Base-by-base conservation (phyloP, 257 asterid species). In the Gentiana macrophylla region DNA sequence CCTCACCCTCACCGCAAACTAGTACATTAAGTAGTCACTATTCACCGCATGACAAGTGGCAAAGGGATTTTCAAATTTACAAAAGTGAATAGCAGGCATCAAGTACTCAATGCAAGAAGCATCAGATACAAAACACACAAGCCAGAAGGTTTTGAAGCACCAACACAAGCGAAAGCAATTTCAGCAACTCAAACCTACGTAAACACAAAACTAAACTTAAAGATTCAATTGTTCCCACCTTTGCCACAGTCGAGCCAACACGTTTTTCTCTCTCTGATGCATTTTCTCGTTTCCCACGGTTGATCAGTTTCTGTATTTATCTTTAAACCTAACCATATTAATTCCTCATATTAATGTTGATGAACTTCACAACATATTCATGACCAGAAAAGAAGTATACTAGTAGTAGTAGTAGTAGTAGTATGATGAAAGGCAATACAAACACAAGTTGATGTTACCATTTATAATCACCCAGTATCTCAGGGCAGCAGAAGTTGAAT, bases 261-360 rank as follows among this genome's bases (percentile, higher is more conserved):
- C 74, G 82, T 73, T 91, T 91, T 74, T 91, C 98, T 62, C 96
- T 78, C 53, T 86, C 95, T 53, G 89, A 86, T 37, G 96, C 98
- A 78, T 80, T 85, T 84, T 90, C 63, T 90, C 96, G 47, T 75
- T 90, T 55, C 95, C 98, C 24, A 50, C 98, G 84, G 70, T 70
- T 84, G 67, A 90, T 86, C 74, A 51, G 63, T 70, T 72, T 56
- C 80, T 90, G 37, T 80, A 90, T 69, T 79, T 90, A 12, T 86
- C 92, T 75, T 78, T 90, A 70, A 90, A 90, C 85, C 98, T 90
- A 66, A 53, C 66, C 15, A 37, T 45, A 41, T 15, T 35, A 13
- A 49, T n/a, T 34, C 36, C 12, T 34, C 33, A 3, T n/a, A 24
- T 37, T 24, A 35, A 34, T 34, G 6, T 10, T 5, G 46, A 41